phyloP scores from a whole-genome alignment of 768 basidiomycete genomes.

The Boletus eberwhitei region DNA sequence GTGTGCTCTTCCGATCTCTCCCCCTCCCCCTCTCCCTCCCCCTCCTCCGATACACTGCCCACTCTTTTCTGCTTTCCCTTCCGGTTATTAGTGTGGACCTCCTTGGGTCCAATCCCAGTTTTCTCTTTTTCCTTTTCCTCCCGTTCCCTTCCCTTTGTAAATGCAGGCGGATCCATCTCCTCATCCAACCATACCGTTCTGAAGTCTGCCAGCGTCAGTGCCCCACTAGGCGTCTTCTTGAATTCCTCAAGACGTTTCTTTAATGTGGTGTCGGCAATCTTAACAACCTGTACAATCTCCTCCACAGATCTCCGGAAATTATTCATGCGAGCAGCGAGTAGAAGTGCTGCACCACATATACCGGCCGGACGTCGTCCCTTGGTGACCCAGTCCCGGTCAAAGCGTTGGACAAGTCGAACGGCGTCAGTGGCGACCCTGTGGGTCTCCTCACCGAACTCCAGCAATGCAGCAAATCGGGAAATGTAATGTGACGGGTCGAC shows the following conservation, averaged over 20 bases:
- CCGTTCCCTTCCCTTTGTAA: constrained; percentile 69
- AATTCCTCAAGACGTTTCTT: constrained; percentile 95
- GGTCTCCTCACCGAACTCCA: constrained; percentile 95
- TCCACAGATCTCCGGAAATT: constrained; percentile 91
- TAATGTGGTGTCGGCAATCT: constrained; percentile 94
- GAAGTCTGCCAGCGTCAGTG: constrained; percentile 85
- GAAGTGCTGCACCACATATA: constrained; percentile 92
- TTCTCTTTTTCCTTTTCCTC: constrained; percentile 56
- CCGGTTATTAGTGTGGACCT: constrained; percentile 28
- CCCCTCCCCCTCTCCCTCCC: too few relatives aligned
- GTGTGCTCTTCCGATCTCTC: too few relatives aligned
- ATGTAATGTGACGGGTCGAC: constrained; percentile 98
- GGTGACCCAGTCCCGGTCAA: constrained; percentile 97
- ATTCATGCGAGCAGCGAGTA: constrained; percentile 97
- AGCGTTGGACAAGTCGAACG: constrained; percentile 87
- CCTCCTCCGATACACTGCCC: constrained; percentile 30
- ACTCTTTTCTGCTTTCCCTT: constrained; percentile 40
- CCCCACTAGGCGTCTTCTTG: constrained; percentile 82
- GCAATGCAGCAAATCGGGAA: constrained; percentile 87
- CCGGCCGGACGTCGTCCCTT: constrained; percentile 93
- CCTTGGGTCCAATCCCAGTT: constrained; percentile 31
- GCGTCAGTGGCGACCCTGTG: constrained; percentile 91
- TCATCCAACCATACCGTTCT: constrained; percentile 88
- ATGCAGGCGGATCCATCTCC: constrained; percentile 89
- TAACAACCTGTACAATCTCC: constrained; percentile 98